Evolutionary conservation across 306 rosid species (phyloP), one percentile per base, ranked within the genome.

Genomic region (Senna siamea): DNA sequence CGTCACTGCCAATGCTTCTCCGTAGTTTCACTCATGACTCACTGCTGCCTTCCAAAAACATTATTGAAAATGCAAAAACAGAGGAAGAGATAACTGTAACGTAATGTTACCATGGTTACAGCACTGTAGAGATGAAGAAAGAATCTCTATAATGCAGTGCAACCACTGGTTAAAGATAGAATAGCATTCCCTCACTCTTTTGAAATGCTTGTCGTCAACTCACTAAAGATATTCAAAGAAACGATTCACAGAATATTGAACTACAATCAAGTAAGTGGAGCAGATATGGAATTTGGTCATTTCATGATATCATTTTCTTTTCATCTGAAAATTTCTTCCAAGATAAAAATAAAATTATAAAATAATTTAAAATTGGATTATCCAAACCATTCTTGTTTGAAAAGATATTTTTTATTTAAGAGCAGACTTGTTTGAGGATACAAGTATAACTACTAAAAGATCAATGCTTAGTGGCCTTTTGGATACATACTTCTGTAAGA

Each of bases 111-210:
- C 22, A 0, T 13, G 18, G 63, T 56, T 26, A 3, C 9, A 0
- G 63, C 38, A 9, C 18, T 8, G 28, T 0, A 7, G 14, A 7
- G 71, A 46, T 4, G 22, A 30, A 18, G 30, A 47, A 67, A 8
- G 73, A 30, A 30, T 68, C 73, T 58, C 22, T 34, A 32, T 48
- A 60, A 48, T 68, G 73, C 12, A 57, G 26, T 17, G 30, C 22
- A 17, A 17, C 32, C 54, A 67, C 26, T 19, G 44, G 7, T 17
- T n/a, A 17, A 34, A 37, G 47, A 66, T 14, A 47, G 72, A 66
- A 47, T 66, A 7, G 1, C 26, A 66, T 47, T 46, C 58, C 37
- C 22, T 30, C 70, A 12, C 13, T 43, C 54, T 23, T 66, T 23
- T 66, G 71, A 46, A 44, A 44, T 44, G 9, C 66, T 60, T 59